Percentiles rank a stretch among this genome's conserved stretches.
Conservation (phyloP, 495 filamentous ascomycete genomes). For the Niebla homalea region DNA sequence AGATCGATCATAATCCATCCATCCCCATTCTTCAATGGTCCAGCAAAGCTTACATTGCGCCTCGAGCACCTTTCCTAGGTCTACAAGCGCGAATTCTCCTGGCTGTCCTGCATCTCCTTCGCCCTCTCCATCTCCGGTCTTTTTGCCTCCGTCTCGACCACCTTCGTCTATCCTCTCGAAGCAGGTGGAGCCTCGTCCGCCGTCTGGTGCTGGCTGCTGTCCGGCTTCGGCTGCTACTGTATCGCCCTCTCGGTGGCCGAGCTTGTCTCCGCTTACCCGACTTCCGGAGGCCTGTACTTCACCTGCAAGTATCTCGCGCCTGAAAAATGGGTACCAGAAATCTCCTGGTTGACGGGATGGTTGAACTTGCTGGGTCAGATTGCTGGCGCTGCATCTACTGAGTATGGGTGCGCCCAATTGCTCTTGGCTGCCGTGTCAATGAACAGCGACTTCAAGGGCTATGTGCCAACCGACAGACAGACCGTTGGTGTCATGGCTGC, state of each 20-base stretch:
- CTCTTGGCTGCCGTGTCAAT: conserved; percentile 54
- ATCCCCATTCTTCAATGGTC: not conserved
- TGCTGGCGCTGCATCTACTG: conserved; percentile 49
- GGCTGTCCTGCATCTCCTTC: conserved; percentile 49
- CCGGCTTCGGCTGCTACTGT: conserved; percentile 49
- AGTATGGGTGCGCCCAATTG: conserved; percentile 56
- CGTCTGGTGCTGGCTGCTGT: conserved; percentile 54
- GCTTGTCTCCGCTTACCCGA: conserved; percentile 45
- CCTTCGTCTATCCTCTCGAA: conserved; percentile 44
- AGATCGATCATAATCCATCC: not conserved
- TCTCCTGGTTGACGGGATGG: conserved; percentile 43
- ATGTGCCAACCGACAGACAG: conserved; percentile 35
- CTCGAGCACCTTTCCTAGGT: conserved; percentile 20
- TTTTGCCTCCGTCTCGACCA: conserved; percentile 44
- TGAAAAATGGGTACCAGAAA: conserved; percentile 23
- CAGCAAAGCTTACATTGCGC: conserved; percentile 8
- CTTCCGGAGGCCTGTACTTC: conserved; percentile 41
- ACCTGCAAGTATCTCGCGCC: conserved; percentile 31
- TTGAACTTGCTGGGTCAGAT: conserved; percentile 56
- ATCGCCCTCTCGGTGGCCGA: conserved; percentile 46
- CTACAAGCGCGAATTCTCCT: conserved; percentile 52
- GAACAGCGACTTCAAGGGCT: conserved; percentile 37
- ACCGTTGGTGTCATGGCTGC: conserved; percentile 50
- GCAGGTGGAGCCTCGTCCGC: conserved; percentile 47
- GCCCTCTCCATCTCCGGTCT: conserved; percentile 49